Evolutionary conservation across 2,329 filamentous ascomycete genomes (phyloP), one percentile per base, ranked within the genome.

Genomic region (Xylaria sp.): DNA sequence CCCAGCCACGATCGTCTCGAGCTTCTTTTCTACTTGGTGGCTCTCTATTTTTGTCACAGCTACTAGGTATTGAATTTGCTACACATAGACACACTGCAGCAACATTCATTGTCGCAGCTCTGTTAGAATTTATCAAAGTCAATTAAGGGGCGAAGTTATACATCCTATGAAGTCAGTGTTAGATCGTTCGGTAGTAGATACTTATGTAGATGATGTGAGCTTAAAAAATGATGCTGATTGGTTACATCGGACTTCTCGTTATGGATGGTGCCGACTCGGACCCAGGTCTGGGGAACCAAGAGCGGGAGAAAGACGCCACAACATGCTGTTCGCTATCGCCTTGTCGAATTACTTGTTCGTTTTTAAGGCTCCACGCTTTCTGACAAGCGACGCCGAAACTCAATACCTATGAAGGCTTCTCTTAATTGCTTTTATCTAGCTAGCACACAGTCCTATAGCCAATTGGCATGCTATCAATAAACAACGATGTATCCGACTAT

Each of bases 231-330:
- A 30, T 34, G 42, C 36, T 62, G 34, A 61, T 67, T 62, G 54
- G 63, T n/a, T 36, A 48, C 27, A n/a, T 69, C 67, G 67, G 67
- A 69, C 59, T 69, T 67, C 67, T 67, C 11, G 0, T 69, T 69
- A 67, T 7, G 67, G 67, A 69, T 61, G n/a, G 54, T 48, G 39
- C 67, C 67, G 67, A 69, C 47, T 63, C 60, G 64, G 67, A 68
- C 30, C 32, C 39, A 32, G 17, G 55, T 14, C 9, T 57, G 14
- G 48, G 53, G 54, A 32, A 21, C 47, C 5, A 8, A 51, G 48
- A 51, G 50, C 60, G 60, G 50, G n/a, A 62, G 36, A 56, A 27
- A 17, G 11, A 19, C 53, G 61, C 53, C 61, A 63, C 61, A 57
- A 14, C 48, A 55, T 51, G 24, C 48, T 21, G 42, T 9, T 47